Conservation (phyloP, 306 rosid species). For the Betula pendula region DNA sequence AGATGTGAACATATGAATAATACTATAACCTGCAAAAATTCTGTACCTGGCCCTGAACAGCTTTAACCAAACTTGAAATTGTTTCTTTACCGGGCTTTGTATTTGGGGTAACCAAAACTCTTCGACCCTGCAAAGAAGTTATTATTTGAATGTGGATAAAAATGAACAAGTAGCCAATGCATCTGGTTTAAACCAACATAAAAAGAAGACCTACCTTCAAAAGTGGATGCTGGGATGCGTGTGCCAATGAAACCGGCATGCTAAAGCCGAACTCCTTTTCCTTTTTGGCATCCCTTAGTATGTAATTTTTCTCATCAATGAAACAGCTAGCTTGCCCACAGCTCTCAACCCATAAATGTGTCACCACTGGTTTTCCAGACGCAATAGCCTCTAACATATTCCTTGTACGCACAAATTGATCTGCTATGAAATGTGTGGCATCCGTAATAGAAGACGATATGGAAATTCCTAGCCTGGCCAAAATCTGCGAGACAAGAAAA, state of each 20-base stretch:
- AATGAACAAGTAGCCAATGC: conserved; percentile 25
- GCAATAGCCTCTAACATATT: conserved; percentile 97
- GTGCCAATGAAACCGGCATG: conserved; percentile 77
- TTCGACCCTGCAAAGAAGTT: conserved; percentile 61
- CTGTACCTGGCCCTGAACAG: conserved; percentile 80
- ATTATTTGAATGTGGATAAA: conserved; percentile 14
- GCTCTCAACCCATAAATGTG: conserved; percentile 90
- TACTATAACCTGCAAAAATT: conserved; percentile 19
- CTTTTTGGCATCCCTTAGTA: conserved; percentile 78
- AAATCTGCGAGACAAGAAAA: conserved; percentile 51
- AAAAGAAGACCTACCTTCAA: conserved; percentile 46
- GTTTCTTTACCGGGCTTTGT: conserved; percentile 81
- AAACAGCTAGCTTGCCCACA: conserved; percentile 93
- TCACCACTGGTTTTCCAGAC: conserved; percentile 83
- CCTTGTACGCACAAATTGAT: conserved; percentile 83
- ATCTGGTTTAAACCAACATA: conserved; percentile 10
- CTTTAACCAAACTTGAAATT: conserved; percentile 64
- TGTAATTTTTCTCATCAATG: conserved; percentile 77
- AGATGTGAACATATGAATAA: conserved; percentile 3
- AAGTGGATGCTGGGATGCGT: conserved; percentile 69
- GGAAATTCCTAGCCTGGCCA: conserved; percentile 70
- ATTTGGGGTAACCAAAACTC: conserved; percentile 78
- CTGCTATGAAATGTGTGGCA: conserved; percentile 92
- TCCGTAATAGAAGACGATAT: conserved; percentile 66
- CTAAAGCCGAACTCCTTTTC: conserved; percentile 90